Evolutionary conservation across 345 rosid species (phyloP), one percentile per base, ranked within the genome.

Genomic region (Corymbia maculata): DNA sequence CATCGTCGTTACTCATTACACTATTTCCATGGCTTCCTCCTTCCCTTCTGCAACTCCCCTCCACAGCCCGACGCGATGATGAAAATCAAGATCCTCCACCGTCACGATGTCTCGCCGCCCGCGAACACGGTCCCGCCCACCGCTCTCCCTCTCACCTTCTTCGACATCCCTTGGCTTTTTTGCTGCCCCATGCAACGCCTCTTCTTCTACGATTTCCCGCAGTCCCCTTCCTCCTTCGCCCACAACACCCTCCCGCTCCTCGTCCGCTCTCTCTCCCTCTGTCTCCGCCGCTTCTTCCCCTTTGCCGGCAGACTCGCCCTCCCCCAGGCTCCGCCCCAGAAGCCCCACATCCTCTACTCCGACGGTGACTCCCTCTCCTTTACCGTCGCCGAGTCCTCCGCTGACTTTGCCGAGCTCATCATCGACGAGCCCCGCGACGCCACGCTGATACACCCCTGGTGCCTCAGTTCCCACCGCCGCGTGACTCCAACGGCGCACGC

Each of bases 231-330:
- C 9, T 51, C 87, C 55, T 93, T 95, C 87, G 88, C 80, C 44
- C 57, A 85, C 55, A 86, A 88, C 87, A 66, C 86, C 84, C 36
- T 94, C 4, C 95, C 95, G 13, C 75, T 50, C 88, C 94, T 94
- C 49, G 92, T 89, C 86, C 92, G 90, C 51, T 91, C 96, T 82
- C 95, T 95, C 42, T 93, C 91, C 79, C 36, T 88, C 49, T 88
- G 93, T 85, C 95, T 93, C 61, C 91, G 57, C 36, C 91, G 85
- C 24, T 94, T 93, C 87, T 94, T 89, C 89, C 96, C 97, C 24
- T 86, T 92, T 16, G 90, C 92, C 30, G 89, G 87, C 85, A 85
- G 26, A 66, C 88, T 93, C 11, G 44, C 44, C 17, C 85, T 70
- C 88, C 93, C 93, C 4, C 68, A 3, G n/a, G 70, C 85, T 4